phyloP scores from a whole-genome alignment of 2,329 filamentous ascomycete genomes.

The Fusarium tjaetaba region DNA sequence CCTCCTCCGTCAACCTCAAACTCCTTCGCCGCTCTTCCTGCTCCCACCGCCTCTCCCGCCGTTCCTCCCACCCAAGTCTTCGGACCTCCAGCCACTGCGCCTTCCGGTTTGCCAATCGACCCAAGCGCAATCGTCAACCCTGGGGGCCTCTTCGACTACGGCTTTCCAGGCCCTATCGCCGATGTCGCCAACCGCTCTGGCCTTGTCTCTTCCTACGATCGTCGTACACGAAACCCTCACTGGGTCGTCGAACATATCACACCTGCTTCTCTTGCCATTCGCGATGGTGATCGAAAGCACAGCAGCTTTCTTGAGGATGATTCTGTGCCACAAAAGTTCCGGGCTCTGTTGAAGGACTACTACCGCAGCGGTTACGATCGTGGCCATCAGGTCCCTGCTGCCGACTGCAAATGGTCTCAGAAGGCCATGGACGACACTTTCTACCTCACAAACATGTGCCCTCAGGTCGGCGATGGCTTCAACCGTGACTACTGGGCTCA shows the following conservation, averaged over 20 bases:
- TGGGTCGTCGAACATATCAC: constrained; percentile 99
- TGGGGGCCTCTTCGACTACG: constrained; percentile 81
- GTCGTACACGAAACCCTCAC: constrained; percentile 87
- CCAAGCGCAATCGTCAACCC: constrained; percentile 71
- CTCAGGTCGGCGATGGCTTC: constrained; percentile 97
- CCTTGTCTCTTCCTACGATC: constrained; percentile 89
- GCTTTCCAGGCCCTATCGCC: constrained; percentile 89
- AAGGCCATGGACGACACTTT: constrained; percentile 96
- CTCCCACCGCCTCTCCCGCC: constrained; percentile 47
- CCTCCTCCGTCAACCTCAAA: constrained; percentile 44
- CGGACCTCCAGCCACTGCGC: constrained; percentile 45
- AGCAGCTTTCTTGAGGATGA: constrained; percentile 85
- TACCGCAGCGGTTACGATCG: constrained; percentile 94
- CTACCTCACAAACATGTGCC: constrained; percentile 94
- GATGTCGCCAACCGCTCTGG: constrained; percentile 82
- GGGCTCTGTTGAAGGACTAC: constrained; percentile 92
- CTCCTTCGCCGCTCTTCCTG: constrained; percentile 43
- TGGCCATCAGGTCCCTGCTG: constrained; percentile 96
- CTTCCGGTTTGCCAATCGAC: constrained; percentile 44
- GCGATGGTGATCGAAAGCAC: constrained; percentile 84
- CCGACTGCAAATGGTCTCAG: constrained; percentile 96
- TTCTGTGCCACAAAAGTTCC: constrained; percentile 83
- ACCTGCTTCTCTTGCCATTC: constrained; percentile 77
- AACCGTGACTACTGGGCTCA: constrained; percentile 99
- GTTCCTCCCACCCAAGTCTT: constrained; percentile 70